phyloP scores from a whole-genome alignment of 768 basidiomycete species.

The Naganishia kalamii region DNA sequence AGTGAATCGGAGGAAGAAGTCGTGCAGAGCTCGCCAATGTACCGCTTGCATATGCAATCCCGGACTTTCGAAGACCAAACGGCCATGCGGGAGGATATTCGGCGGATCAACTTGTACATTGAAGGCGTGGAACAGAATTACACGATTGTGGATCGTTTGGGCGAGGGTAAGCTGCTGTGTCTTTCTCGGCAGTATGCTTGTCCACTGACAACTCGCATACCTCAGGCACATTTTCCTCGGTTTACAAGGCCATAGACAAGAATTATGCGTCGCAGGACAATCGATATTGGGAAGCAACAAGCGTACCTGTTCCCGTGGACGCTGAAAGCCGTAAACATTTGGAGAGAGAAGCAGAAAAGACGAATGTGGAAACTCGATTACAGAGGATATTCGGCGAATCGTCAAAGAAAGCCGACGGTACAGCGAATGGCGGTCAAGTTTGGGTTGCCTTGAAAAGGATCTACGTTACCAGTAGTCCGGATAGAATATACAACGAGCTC shows the following conservation, averaged over 20 bases:
- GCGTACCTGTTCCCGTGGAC: background rate
- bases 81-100: slow-evolving; percentile 72
- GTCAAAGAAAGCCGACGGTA: background rate
- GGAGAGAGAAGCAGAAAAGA: slow-evolving; percentile 41
- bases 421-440: background rate
- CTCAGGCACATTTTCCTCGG: slow-evolving; percentile 89
- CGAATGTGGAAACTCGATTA: slow-evolving; percentile 30
- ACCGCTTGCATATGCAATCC: slow-evolving; percentile 41
- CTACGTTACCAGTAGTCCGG: slow-evolving; percentile 90
- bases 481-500: slow-evolving; percentile 86
- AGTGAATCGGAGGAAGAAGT: background rate
- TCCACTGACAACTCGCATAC: background rate
- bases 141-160: slow-evolving; percentile 77
- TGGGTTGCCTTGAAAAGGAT: slow-evolving; percentile 95
- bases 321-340: background rate
- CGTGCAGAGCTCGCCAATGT: slow-evolving; percentile 22
- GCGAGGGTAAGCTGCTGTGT: slow-evolving; percentile 55
- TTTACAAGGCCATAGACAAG: slow-evolving; percentile 89
- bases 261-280: background rate
- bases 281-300: background rate
- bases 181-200: background rate
- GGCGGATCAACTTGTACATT: slow-evolving; percentile 60
- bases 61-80: slow-evolving; percentile 57
- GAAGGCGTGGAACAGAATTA: slow-evolving; percentile 65
- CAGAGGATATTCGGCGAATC: background rate